Conservation (phyloP, 495 filamentous ascomycete genomes). For the Aspergillus leporis region DNA sequence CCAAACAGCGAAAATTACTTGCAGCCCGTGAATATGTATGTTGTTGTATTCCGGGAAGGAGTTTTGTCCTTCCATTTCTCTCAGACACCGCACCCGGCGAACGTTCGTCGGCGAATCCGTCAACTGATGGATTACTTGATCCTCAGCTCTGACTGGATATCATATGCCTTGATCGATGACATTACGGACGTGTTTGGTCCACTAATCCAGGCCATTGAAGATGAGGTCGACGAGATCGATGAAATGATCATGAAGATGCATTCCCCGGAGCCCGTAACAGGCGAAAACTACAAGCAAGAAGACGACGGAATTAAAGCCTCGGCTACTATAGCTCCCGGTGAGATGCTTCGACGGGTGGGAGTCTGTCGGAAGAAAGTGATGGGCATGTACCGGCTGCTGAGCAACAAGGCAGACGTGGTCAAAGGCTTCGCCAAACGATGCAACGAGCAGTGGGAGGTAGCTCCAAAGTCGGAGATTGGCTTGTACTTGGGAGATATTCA, state of each 20-base stretch:
- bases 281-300: conserved; percentile 36
- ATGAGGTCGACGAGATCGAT: conserved; percentile 89
- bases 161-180: conserved; percentile 96
- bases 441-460: conserved; percentile 97
- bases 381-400: conserved; percentile 86
- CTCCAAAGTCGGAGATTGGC: conserved; percentile 91
- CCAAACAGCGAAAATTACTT: conserved; percentile 82
- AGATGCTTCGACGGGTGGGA: conserved; percentile 88
- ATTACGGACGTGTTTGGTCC: conserved; percentile 95
- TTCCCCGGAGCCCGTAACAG: conserved; percentile 42
- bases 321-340: conserved; percentile 59
- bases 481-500: conserved; percentile 96
- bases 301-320: conserved; percentile 26
- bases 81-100: conserved; percentile 89
- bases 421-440: conserved; percentile 99
- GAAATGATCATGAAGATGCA: conserved; percentile 78
- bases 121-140: conserved; percentile 94
- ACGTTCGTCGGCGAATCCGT: conserved; percentile 88
- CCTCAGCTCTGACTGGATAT: conserved; percentile 94
- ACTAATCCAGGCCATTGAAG: conserved; percentile 82
- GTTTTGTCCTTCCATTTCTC: conserved; percentile 95
- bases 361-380: conserved; percentile 97
- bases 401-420: conserved; percentile 98
- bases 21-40: conserved; percentile 95
- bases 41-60: conserved; percentile 94